A percentile compares a stretch with the other conserved stretches of the same genome.
Evolutionary conservation across 2,329 filamentous ascomycete species (phyloP).

Genomic region (Botrytis hyacinthi): DNA sequence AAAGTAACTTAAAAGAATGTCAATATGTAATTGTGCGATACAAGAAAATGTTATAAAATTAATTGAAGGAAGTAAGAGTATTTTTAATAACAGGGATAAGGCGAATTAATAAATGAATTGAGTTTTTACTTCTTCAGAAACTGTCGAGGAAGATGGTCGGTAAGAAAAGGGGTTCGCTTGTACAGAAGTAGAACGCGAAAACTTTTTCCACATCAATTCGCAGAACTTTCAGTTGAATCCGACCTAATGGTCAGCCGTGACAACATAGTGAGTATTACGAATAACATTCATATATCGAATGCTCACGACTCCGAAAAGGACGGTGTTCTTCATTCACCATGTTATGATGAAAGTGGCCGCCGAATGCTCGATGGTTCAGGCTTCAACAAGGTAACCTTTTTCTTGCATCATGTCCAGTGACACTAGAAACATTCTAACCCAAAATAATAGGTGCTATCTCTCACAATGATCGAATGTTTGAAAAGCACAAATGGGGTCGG

Average conservation of each 20-base stretch:
- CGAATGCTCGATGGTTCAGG: background rate
- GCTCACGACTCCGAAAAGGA: background rate
- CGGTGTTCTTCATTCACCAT: background rate
- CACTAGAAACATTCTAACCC: background rate
- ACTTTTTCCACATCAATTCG: background rate
- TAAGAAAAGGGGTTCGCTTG: slow-evolving; percentile 19
- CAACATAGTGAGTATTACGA: background rate
- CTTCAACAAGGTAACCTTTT: background rate
- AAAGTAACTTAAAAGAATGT: background rate
- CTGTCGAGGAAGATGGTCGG: background rate
- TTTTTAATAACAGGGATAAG: background rate
- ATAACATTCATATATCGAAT: background rate
- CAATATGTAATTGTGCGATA: background rate
- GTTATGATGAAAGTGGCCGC: background rate
- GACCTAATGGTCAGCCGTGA: background rate
- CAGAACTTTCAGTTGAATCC: background rate
- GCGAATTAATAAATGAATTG: background rate
- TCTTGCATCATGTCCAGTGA: background rate
- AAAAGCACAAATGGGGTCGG: background rate
- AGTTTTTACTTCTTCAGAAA: background rate
- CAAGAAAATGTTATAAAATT: background rate
- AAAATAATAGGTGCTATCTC: background rate
- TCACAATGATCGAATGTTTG: background rate
- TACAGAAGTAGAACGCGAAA: background rate
- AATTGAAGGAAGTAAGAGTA: background rate